phyloP scores from a whole-genome alignment of 352 stramenopile species.

The Globisporangium heterothallicum region DNA sequence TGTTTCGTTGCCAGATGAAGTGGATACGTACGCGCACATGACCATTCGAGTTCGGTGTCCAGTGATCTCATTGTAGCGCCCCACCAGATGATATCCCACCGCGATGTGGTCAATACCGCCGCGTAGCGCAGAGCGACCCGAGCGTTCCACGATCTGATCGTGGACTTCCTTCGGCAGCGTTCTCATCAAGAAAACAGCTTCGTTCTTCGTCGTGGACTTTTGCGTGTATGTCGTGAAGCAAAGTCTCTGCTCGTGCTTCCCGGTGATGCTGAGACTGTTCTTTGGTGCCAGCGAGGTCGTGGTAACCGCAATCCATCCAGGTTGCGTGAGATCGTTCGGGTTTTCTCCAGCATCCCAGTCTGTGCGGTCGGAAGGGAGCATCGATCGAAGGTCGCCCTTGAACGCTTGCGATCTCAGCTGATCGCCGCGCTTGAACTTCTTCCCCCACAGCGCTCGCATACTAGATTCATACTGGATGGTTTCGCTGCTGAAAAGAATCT shows the following conservation, averaged over 20 bases:
- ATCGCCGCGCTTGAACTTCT: slow-evolving; percentile 51
- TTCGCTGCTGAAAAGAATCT: slow-evolving; percentile 62
- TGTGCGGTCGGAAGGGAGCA: slow-evolving; percentile 11
- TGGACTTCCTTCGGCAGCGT: slow-evolving; percentile 50
- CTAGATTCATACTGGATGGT: slow-evolving; percentile 40
- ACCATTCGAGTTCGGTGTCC: slow-evolving; percentile 49
- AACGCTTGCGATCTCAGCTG: slow-evolving; percentile 37
- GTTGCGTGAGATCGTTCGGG: slow-evolving; percentile 22
- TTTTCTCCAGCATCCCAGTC: slow-evolving; percentile 19
- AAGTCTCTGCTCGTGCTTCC: slow-evolving; percentile 40
- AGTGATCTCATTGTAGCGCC: slow-evolving; percentile 38
- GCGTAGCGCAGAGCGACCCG: slow-evolving; percentile 17
- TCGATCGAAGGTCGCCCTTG: slow-evolving; percentile 16
- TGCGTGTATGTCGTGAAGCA: slow-evolving; percentile 61
- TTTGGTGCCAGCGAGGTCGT: slow-evolving; percentile 42
- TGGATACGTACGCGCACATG: slow-evolving; percentile 46
- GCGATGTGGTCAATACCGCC: slow-evolving; percentile 52
- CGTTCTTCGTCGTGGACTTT: slow-evolving; percentile 23
- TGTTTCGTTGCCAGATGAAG: slow-evolving; percentile 7
- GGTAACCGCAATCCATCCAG: slow-evolving; percentile 41
- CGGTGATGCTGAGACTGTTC: slow-evolving; percentile 21
- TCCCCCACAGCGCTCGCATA: slow-evolving; percentile 51
- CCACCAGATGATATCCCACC: slow-evolving; percentile 55
- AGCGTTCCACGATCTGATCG: slow-evolving; percentile 20
- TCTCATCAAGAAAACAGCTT: slow-evolving; percentile 64